phyloP scores from a whole-genome alignment of 1,284 basidiomycete genomes.

The Pyrrhoderma noxium region DNA sequence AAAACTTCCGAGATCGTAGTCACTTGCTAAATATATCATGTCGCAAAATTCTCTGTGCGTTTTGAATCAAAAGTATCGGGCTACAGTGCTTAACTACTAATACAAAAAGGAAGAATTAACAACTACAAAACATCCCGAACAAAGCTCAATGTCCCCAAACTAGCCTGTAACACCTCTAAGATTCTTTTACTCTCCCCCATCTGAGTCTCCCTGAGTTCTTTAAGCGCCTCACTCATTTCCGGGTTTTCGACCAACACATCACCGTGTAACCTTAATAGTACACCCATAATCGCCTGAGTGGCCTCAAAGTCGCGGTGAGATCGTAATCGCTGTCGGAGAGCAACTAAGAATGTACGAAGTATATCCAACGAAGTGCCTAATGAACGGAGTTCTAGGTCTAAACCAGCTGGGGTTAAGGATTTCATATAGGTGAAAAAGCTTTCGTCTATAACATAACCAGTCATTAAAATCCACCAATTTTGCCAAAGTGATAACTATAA shows the following conservation, averaged over 20 bases:
- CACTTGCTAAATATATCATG: too few species aligned
- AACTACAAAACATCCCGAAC: constrained; percentile 39
- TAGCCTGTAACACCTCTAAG: constrained; percentile 61
- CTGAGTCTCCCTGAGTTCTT: constrained; percentile 56
- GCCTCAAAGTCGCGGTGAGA: constrained; percentile 92
- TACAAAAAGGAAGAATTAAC: too few species aligned
- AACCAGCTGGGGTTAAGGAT: constrained; percentile 80
- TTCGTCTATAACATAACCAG: constrained; percentile 68
- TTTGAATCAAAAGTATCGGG: too few species aligned
- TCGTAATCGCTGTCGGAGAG: constrained; percentile 65
- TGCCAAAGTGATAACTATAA: constrained; percentile 5
- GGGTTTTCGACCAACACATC: constrained; percentile 69
- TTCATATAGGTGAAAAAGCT: constrained; percentile 83
- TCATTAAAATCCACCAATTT: neutral
- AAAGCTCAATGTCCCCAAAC: constrained; percentile 66
- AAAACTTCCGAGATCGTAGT: too few species aligned
- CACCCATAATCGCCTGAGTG: constrained; percentile 82
- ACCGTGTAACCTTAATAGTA: constrained; percentile 81
- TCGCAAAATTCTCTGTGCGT: too few species aligned
- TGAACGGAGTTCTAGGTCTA: constrained; percentile 87
- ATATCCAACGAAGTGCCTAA: constrained; percentile 54
- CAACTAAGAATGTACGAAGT: constrained; percentile 65
- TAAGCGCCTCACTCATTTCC: constrained; percentile 54
- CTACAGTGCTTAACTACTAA: too few species aligned
- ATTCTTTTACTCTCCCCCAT: constrained; percentile 66